Evolutionary conservation across 2,329 filamentous ascomycete species (phyloP), one percentile per base, ranked within the genome.

Genomic region (Teratosphaeria nubilosa): DNA sequence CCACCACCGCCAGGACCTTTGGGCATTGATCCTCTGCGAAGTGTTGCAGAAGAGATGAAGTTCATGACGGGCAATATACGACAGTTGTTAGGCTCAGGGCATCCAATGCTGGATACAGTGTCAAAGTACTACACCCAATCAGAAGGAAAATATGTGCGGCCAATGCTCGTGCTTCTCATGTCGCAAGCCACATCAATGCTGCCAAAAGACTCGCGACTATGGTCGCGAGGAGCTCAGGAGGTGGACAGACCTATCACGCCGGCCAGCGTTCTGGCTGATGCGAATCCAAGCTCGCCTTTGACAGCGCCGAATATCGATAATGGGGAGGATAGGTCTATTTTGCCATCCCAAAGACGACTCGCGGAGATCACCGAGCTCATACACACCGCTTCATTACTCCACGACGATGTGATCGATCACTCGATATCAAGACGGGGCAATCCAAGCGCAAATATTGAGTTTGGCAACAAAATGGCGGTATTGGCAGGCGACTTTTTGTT

Each of bases 381-480:
- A 64, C 94, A 99, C 74, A 97, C 94, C 0, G 91, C 94, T 0
- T 97, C 92, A 1, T 82, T 99, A 20, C 84, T 99, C 14, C 94
- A 99, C 75, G 94, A 99, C 80, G 94, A 99, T 76, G 94, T 99
- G 31, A 96, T 99, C 70, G 94, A 99, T 72, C 88, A 92, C 72
- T 95, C 91, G 1, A 80, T 89, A 50, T 87, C 91, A 11, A 85
- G 94, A 57, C 88, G 94, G 60, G 89, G 90, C 31, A 84, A 85
- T 2, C 87, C 90, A 7, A 95, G 90, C 1, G 94, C 94, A 32
- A 99, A 99, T 72, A 82, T 94, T 61, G 89, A 91, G 68, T 97
- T 97, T 68, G 94, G 94, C 63, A 99, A 99, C 79, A 99, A 99
- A 75, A 97, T 99, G 92, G 92, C 94, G 14, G 92, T 99, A 2